A percentile compares a stretch with the other conserved stretches of the same genome.
Evolutionary conservation across 305 asterid species (phyloP).

Genomic region (Fraxinus albicans): DNA sequence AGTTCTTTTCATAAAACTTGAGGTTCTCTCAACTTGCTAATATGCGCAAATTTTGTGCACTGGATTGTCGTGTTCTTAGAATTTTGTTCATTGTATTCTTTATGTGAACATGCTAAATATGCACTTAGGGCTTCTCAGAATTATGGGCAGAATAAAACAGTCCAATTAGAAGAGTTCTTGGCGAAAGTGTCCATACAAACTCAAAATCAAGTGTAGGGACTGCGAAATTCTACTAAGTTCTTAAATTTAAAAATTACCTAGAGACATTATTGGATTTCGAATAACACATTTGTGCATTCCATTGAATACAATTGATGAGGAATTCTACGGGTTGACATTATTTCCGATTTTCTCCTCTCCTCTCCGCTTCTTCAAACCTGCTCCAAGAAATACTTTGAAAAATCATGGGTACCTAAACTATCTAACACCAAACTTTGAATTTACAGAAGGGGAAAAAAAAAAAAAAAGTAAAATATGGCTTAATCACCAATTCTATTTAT

Average conservation of each 20-base stretch:
- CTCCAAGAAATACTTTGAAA: background rate
- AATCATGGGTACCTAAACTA: background rate
- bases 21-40: background rate
- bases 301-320: background rate
- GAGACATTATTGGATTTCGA: background rate
- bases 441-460: background rate
- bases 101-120: background rate
- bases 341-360: no score
- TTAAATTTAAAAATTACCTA: no score
- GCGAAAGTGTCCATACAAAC: background rate
- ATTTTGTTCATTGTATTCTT: background rate
- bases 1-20: slow-evolving; percentile 5
- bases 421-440: background rate
- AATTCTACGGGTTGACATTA: background rate
- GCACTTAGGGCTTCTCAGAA: background rate
- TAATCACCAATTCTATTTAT: background rate
- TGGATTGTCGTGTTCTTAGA: background rate
- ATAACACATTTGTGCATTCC: background rate
- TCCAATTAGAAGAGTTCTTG: background rate
- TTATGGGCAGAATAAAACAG: background rate
- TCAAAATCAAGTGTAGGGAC: background rate
- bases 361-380: background rate
- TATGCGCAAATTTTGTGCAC: background rate
- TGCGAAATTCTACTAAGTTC: background rate
- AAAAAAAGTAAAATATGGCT: background rate